Percentiles rank a stretch among this genome's conserved stretches.
These are phyloP conservation scores for Geotrichum australiense DNA, from an alignment of 1,139 yeast genomes.

Conservation along the genomic window DNA sequence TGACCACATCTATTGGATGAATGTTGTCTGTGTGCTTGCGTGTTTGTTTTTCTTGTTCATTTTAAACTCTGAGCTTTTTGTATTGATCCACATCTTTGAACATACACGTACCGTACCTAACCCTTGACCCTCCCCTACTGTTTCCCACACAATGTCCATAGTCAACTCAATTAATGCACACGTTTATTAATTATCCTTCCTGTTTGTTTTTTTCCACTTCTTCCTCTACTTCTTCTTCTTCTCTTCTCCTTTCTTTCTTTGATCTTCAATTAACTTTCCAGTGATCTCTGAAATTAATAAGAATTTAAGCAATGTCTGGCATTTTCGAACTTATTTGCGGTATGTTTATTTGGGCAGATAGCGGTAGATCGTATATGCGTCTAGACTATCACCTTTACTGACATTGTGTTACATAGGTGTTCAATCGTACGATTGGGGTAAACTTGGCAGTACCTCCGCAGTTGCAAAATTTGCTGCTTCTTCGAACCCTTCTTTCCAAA, in stretches of 20 bases:
- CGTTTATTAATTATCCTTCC: neutral
- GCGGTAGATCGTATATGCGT: neutral
- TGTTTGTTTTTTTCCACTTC: neutral
- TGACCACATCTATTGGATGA: too few species aligned
- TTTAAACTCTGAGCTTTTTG: too few species aligned
- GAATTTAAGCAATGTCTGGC: constrained; percentile 4
- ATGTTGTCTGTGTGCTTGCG: too few species aligned
- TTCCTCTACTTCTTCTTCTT: neutral
- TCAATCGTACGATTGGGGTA: constrained; percentile 46
- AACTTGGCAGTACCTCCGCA: constrained; percentile 72
- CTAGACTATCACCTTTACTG: neutral
- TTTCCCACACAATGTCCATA: too few species aligned
- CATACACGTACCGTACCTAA: too few species aligned
- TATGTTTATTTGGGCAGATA: constrained; percentile 17
- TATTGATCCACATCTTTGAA: too few species aligned
- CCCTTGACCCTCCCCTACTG: too few species aligned
- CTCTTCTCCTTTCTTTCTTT: neutral
- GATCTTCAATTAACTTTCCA: neutral
- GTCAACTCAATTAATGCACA: too few species aligned
- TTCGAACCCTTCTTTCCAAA: constrained; percentile 52
- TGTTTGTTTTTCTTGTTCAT: too few species aligned
- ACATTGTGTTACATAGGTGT: constrained; percentile 23
- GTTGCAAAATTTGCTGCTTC: constrained; percentile 81
- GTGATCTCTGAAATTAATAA: too few species aligned
- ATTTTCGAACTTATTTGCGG: constrained; percentile 34